phyloP scores from a whole-genome alignment of 148 eudicot genomes.

The Chenopodium quinoa region DNA sequence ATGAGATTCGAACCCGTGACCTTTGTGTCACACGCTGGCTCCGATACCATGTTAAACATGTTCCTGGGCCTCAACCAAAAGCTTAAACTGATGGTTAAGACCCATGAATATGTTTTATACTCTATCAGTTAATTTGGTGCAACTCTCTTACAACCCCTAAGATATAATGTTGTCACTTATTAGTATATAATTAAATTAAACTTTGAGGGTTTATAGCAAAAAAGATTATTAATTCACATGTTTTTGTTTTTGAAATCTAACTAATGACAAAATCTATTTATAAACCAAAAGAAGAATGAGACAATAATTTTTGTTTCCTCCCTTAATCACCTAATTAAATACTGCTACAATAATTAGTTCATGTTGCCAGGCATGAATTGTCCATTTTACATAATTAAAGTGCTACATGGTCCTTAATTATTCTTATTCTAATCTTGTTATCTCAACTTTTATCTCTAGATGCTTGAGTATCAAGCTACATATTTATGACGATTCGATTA shows the following conservation, averaged over 20 bases:
- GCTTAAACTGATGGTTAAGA: too few relatives aligned
- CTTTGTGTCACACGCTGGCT: too few relatives aligned
- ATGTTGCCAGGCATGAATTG: slow-evolving; percentile 12
- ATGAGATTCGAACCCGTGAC: too few relatives aligned
- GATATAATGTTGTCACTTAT: too few relatives aligned
- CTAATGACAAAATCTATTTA: background rate
- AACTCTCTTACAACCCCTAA: too few relatives aligned
- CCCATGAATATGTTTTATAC: too few relatives aligned
- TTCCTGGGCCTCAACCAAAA: too few relatives aligned
- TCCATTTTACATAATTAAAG: slow-evolving; percentile 3
- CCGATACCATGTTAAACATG: too few relatives aligned
- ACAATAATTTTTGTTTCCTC: background rate
- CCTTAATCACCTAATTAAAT: background rate
- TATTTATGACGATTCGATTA: background rate
- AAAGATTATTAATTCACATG: background rate
- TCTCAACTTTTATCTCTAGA: background rate
- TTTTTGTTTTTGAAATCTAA: background rate
- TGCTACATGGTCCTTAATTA: background rate
- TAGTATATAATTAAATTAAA: too few relatives aligned
- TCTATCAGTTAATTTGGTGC: too few relatives aligned
- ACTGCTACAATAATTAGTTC: slow-evolving; percentile 11
- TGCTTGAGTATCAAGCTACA: slow-evolving; percentile 21
- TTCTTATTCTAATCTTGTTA: slow-evolving; percentile 6
- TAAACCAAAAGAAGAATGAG: background rate
- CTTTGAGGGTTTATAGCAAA: too few relatives aligned